Evolutionary conservation across 78 protist genomes (phyloP), one percentile per base, ranked within the genome.

Genomic region (Dictyostelium citrinum): DNA sequence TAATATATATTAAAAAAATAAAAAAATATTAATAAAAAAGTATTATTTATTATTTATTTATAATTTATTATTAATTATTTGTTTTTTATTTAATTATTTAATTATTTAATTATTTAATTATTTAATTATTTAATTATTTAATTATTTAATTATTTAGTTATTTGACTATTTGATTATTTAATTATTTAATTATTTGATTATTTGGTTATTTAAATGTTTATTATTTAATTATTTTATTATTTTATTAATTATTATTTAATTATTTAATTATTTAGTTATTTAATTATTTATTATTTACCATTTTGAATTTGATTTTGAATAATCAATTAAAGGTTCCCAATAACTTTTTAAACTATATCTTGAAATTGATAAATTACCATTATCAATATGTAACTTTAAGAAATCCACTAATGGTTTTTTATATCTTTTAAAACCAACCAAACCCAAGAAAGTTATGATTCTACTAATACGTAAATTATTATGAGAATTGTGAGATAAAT

Each of bases 401-500:
- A 67, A 67, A 14, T 29, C 17, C 24, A 76, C 61, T 3, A 76
- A 43, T 7, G 37, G 82, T 45, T 37, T 29, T 76, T 76, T 76
- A 43, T 76, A 76, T 43, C 82, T 17, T 45, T 76, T 39, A 45
- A 76, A 76, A 11, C 82, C 82, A 24, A 24, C 35, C 27, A 43
- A 58, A 10, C 61, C 60, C 4, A 76, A 24, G 14, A 76, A 76
- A 10, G 82, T 76, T 2, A 76, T 76, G 29, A 76, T 76, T 76
- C 82, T 76, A 76, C 43, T 43, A 43, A 76, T 76, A 43, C 82
- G 20, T 24, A 76, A 29, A 76, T 76, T 43, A 76, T 76, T 76
- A 27, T 76, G 82, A n/a, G 64, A 39, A 76, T 76, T 76, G 2
- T 14, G 3, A 11, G n/a, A 17, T 43, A 76, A 12, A 45, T 76